A percentile compares a stretch with the other conserved stretches of the same genome.
These are phyloP conservation scores for Globisporangium nodosum DNA, from an alignment of 352 stramenopile genomes.

Conservation along the genomic window DNA sequence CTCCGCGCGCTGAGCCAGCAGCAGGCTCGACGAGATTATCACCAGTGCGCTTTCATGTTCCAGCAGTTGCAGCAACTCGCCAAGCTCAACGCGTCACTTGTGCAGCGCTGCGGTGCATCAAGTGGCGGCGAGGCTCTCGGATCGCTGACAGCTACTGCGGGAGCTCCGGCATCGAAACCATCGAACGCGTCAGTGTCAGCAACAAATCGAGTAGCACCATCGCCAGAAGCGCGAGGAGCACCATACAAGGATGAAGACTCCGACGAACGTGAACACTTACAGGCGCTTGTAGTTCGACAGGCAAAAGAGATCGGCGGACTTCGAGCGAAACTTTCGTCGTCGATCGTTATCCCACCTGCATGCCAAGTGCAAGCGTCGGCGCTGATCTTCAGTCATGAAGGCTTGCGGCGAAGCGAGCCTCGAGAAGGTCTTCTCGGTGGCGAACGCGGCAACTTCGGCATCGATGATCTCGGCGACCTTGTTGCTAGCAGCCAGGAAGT, in stretches of 20 bases:
- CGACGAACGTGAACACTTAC: conserved; percentile 17
- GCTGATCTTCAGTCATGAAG: conserved; percentile 9
- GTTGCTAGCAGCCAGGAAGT: too few species aligned
- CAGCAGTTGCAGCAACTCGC: conserved; percentile 42
- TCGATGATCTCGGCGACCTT: too few species aligned
- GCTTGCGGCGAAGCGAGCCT: neutral
- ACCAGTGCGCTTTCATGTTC: conserved; percentile 34
- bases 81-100: conserved; percentile 24
- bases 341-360: conserved; percentile 11
- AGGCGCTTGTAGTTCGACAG: conserved; percentile 35
- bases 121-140: neutral
- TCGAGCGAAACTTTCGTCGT: conserved; percentile 9
- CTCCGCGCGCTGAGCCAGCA: conserved; percentile 15
- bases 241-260: neutral
- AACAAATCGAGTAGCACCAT: neutral
- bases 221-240: neutral
- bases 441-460: neutral
- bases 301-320: conserved; percentile 27
- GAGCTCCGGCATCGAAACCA: neutral
- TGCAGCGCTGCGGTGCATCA: neutral
- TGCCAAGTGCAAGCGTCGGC: conserved; percentile 7
- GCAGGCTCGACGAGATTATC: conserved; percentile 24
- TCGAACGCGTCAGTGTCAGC: too few species aligned
- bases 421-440: too few species aligned
- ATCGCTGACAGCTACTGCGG: too few species aligned